Base-by-base conservation (phyloP, 1,284 basidiomycete genomes). In the Sporisorium iseilematis-ciliati region DNA sequence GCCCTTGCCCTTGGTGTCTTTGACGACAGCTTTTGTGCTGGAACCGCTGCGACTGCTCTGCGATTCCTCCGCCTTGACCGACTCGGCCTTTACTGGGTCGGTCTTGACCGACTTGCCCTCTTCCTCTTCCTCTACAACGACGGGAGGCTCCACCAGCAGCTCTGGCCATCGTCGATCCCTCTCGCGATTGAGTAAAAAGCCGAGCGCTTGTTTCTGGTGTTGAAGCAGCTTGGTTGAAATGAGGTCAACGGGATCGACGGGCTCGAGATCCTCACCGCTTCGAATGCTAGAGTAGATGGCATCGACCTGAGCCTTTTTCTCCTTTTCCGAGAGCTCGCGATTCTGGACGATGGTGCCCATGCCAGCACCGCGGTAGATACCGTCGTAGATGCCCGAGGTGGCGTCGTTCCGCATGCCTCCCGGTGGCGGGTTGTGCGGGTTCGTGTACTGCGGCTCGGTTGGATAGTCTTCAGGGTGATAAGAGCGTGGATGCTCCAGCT, bases 191-290 rank as follows among this genome's bases (percentile, higher is more conserved):
- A 98, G 88, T 52, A 99, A 87, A 86, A 99, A 99, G 0, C 95
- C 94, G 23, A 99, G 88, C 23, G 95, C 97, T 86, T 97, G 96
- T 87, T 96, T 96, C 87, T 99, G 97, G 87, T 99, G 97, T 18
- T 95, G 93, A 86, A 98, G 98, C 8, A 99, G 88, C 48, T 87
- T 89, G n/a, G 97, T 97, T 38, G 91, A 91, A 69, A 99, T 90
- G 81, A 94, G 91, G n/a, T 89, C 86, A 90, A 92, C 88, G 0
- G 81, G 72, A 84, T 95, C 91, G 16, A 92, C 93, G 85, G 96
- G 93, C 16, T 88, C 87, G 23, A 99, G 87, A 77, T 96, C 94
- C 70, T 93, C 93, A 25, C 93, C 95, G 77, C 90, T 91, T 82
- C 91, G 91, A 77, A 99, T 85, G 80, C 89, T 93, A 86, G 92